Evolutionary conservation across 2,329 filamentous ascomycete species (phyloP), one percentile per base, ranked within the genome.

Genomic region (Fusarium austroafricanum): DNA sequence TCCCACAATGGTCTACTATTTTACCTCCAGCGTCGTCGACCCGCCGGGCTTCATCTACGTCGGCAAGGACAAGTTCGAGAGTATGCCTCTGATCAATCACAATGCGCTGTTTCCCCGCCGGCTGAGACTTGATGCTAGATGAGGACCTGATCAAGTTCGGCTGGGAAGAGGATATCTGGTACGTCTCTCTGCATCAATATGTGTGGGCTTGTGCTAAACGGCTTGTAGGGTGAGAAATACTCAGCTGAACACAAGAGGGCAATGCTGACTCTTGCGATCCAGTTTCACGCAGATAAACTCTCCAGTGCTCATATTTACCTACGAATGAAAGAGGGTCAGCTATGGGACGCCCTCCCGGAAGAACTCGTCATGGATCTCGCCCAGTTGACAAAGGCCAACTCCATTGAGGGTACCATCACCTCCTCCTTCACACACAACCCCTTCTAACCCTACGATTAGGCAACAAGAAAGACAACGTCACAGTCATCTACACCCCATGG

Each of bases 21-120:
- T 96, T 79, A 96, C 90, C 2, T 98, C 95, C 26, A 95, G 88
- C 65, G 89, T 89, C 40, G 93, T 97, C 38, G 86, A 90, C 14
- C 95, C 96, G 3, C 78, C 93, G 31, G 95, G 93, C 40, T 94
- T 91, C 77, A 89, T 99, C 76, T 99, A 99, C 78, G 93, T 97
- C 61, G 96, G 96, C 80, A 99, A 98, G 81, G 96, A 99, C 84
- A 99, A 99, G 83, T 94, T 96, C 73, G 96, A 99, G 84, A 99
- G 96, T 97, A 85, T 76, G 55, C 58, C 58, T 31, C 47, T 21
- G 47, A 26, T 56, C 56, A 60, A 37, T 35, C 40, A 38, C 54
- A 53, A 47, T 44, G 43, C 55, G n/a, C 23, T 42, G 35, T 67
- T 46, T 37, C 56, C 42, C 44, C 18, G 26, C 31, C 52, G 44